phyloP scores from a whole-genome alignment of 2,329 filamentous ascomycete species.

The Alternaria alternata region DNA sequence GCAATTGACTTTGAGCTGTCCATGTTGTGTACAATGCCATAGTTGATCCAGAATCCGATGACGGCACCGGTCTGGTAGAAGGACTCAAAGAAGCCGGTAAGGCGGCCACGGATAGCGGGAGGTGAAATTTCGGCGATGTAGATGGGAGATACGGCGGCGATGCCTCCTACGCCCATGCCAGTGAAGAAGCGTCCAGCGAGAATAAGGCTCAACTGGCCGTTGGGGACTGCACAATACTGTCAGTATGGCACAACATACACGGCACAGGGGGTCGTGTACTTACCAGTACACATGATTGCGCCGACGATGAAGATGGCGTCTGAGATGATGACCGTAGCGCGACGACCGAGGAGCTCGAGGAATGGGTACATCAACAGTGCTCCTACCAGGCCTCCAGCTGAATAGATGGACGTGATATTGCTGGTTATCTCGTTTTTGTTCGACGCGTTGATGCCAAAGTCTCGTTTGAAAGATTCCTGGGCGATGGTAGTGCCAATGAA shows the following conservation, averaged over 20 bases:
- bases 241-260: background rate
- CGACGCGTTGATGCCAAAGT: conserved; percentile 48
- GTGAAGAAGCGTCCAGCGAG: conserved; percentile 54
- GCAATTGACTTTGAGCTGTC: conserved; percentile 58
- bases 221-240: conserved; percentile 26
- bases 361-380: conserved; percentile 58
- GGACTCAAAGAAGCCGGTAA: conserved; percentile 72
- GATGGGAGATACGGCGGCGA: conserved; percentile 49
- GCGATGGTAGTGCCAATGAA: conserved; percentile 65
- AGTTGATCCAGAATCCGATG: conserved; percentile 55
- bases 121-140: conserved; percentile 58
- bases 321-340: conserved; percentile 59
- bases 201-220: conserved; percentile 48
- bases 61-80: conserved; percentile 70
- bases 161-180: conserved; percentile 50
- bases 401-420: conserved; percentile 59
- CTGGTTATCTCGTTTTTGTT: conserved; percentile 53
- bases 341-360: conserved; percentile 59
- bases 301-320: conserved; percentile 57
- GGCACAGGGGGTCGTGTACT: background rate
- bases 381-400: conserved; percentile 63
- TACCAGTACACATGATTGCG: conserved; percentile 48
- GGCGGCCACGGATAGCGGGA: conserved; percentile 68
- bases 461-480: conserved; percentile 57
- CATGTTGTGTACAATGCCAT: conserved; percentile 52